Base-by-base conservation (phyloP, 2,329 filamentous ascomycete genomes). In the Lachnellula cervina region DNA sequence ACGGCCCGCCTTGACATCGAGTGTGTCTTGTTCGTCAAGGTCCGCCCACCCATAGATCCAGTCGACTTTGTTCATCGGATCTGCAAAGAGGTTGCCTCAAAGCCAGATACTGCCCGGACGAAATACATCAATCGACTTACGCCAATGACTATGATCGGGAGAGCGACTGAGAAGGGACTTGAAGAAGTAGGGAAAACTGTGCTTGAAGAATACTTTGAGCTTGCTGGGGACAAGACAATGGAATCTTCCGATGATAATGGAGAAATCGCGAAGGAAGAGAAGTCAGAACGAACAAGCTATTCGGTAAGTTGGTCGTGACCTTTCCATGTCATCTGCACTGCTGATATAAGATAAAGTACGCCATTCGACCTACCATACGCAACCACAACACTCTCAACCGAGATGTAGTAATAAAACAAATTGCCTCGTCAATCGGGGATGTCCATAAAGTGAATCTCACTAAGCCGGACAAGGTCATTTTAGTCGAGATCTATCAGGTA, bases 401-500 rank as follows among this genome's bases (percentile, higher is more conserved):
- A 56, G 81, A 86, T 60, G 76, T 76, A 17, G 77, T 93, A 49
- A 93, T 94, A 70, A 82, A 86, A 65, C 81, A 80, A 60, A 79
- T 93, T 60, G 89, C 69, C 28, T 60, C 57, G 14, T 61, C 56
- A 14, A 67, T 70, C 38, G 62, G 88, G 4, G 74, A 76, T 40
- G 73, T 85, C 40, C 89, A 94, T 72, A 87, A 85, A 66, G 90
- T 94, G 56, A 84, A 92, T 65, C 79, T 95, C n/a, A 81, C 78
- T 48, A 80, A 78, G n/a, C 88, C 89, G 35, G 88, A 93, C 72
- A 83, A 89, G 68, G 82, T 92, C 34, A 86, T 94, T 63, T 73
- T 93, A 59, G 83, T 94, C 55, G 89, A 94, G 65, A 80, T 94
- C 55, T 93, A 88, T 70, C 84, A 90, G 80, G 89, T 89, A 78